phyloP scores from a whole-genome alignment of 768 basidiomycete species.

The Mycena sanguinolenta region DNA sequence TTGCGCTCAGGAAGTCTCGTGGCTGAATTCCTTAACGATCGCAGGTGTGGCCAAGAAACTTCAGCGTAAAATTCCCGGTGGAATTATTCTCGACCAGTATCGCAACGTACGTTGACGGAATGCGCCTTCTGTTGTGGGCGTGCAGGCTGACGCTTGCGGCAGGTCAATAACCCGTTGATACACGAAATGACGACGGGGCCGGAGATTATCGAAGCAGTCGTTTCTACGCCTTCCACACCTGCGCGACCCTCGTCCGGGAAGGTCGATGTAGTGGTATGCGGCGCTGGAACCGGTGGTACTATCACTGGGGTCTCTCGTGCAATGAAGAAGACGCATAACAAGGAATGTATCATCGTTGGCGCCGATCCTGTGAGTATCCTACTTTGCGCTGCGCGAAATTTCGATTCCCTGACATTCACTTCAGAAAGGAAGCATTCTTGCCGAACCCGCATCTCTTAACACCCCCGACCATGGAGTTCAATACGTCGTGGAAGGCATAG shows the following conservation, averaged over 20 bases:
- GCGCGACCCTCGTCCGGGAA: constrained; percentile 74
- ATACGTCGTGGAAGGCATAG: constrained; percentile 96
- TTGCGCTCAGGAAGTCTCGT: constrained; percentile 61
- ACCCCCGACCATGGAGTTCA: constrained; percentile 57
- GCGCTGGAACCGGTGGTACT: constrained; percentile 96
- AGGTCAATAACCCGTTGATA: constrained; percentile 89
- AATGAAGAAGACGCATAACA: constrained; percentile 84
- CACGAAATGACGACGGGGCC: constrained; percentile 93
- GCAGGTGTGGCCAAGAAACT: constrained; percentile 88
- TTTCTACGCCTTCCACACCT: constrained; percentile 71
- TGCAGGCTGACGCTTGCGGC: not conserved
- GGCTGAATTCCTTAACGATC: constrained; percentile 91
- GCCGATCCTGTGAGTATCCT: constrained; percentile 83
- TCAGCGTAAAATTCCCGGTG: constrained; percentile 82
- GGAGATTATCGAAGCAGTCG: constrained; percentile 89
- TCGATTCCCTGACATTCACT: constrained; percentile 23
- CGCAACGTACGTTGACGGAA: constrained; percentile 65
- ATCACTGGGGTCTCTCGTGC: constrained; percentile 89
- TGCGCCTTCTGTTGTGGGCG: not conserved
- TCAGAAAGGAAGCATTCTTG: constrained; percentile 92
- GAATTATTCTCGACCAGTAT: constrained; percentile 95
- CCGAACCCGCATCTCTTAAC: constrained; percentile 77
- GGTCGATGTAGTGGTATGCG: constrained; percentile 86
- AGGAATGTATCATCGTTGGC: constrained; percentile 81
- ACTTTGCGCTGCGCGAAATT: not conserved